phyloP scores from a whole-genome alignment of 768 basidiomycete genomes.

The Leccinum longicurvipes region DNA sequence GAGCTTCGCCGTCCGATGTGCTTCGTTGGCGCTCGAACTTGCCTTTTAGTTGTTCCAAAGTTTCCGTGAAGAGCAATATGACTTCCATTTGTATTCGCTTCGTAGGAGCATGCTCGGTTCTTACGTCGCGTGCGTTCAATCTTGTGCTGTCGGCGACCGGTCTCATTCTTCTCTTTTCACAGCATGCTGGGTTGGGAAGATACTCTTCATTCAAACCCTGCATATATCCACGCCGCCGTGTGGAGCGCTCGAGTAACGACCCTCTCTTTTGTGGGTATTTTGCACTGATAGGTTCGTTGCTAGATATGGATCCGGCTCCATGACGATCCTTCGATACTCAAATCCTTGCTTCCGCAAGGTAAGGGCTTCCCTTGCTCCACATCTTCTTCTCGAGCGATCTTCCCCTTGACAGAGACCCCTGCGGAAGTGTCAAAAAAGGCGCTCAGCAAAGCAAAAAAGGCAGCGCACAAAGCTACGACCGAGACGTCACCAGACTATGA shows the following conservation, averaged over 20 bases:
- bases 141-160: constrained; percentile 2
- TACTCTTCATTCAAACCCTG: constrained; percentile 68
- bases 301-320: constrained; percentile 74
- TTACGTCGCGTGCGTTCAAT: constrained; percentile 69
- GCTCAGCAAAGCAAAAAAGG: constrained; percentile 84
- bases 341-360: constrained; percentile 37
- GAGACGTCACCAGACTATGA: constrained; percentile 43
- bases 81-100: constrained; percentile 94
- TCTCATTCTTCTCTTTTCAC: not conserved
- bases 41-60: constrained; percentile 67
- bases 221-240: constrained; percentile 70
- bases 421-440: constrained; percentile 63
- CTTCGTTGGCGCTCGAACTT: constrained; percentile 4
- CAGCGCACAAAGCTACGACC: constrained; percentile 54
- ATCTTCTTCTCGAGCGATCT: constrained; percentile 20
- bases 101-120: constrained; percentile 85
- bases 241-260: constrained; percentile 61
- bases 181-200: constrained; percentile 87
- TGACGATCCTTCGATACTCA: constrained; percentile 66
- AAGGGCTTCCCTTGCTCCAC: constrained; percentile 24
- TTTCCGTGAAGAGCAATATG: constrained; percentile 93
- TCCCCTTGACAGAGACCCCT: constrained; percentile 10
- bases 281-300: constrained; percentile 9
- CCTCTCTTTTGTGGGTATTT: constrained; percentile 5
- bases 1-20: constrained; percentile 13